Evolutionary conservation across 2,329 filamentous ascomycete genomes (phyloP).

Genomic region (Cadophora sp.): DNA sequence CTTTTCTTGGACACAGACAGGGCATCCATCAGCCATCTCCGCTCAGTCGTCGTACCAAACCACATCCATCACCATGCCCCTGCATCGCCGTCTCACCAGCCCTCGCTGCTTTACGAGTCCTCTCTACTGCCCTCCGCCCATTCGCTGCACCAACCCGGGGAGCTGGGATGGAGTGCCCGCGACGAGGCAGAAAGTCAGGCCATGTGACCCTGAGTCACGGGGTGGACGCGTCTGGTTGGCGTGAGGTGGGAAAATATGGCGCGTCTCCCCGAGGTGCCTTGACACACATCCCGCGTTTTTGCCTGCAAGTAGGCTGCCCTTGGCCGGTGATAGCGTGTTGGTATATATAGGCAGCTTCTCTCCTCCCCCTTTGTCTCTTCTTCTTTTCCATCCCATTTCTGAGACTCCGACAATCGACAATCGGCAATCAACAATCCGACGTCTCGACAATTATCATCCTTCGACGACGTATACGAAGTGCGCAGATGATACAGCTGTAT

Average conservation of each 20-base stretch:
- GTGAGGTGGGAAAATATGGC: conserved; percentile 7
- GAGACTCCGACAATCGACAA: conserved; percentile 6
- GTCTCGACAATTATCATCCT: conserved; percentile 15
- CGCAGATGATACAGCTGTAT: conserved; percentile 6
- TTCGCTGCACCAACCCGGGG: conserved; percentile 21
- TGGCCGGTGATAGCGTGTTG: conserved; percentile 2
- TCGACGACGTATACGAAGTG: conserved; percentile 22
- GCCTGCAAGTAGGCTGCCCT: conserved; percentile 19
- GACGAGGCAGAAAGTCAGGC: conserved; percentile 20
- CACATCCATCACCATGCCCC: conserved; percentile 18
- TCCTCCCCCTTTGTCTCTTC: conserved; percentile 27
- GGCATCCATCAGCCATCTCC: conserved; percentile 5
- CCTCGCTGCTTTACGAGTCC: conserved; percentile 9
- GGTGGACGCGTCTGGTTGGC: conserved; percentile 19
- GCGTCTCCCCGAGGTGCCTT: conserved; percentile 30
- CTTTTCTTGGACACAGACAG: conserved; percentile 5
- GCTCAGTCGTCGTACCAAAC: conserved; percentile 11
- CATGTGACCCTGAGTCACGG: conserved; percentile 34
- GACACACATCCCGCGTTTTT: conserved; percentile 29
- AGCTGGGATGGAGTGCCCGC: conserved; percentile 19
- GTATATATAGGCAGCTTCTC: conserved; percentile 32
- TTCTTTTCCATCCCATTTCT: conserved; percentile 15
- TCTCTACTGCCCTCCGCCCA: background rate
- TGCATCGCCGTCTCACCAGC: conserved; percentile 18
- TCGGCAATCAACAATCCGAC: conserved; percentile 27